A percentile compares a stretch with the other conserved stretches of the same genome.
phyloP scores from a whole-genome alignment of 176 grass and related monocot species.

The Stipa capillata region DNA sequence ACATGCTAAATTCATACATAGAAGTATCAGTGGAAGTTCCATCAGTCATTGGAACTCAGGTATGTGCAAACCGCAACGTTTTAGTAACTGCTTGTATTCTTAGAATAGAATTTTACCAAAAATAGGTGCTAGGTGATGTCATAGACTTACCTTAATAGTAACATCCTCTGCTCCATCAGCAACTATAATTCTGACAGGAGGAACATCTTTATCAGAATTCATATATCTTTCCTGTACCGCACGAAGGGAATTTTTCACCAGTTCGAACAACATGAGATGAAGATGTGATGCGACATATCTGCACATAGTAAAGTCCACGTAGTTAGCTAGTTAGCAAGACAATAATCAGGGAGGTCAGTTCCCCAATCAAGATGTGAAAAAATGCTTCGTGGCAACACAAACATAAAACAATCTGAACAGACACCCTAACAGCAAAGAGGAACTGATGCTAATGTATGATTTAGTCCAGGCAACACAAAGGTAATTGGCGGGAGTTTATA shows the following conservation, averaged over 20 bases:
- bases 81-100: neutral
- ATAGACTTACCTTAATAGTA: conserved; percentile 72
- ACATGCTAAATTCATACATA: neutral
- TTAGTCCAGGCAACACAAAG: neutral
- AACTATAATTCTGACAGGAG: conserved; percentile 88
- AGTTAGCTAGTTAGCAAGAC: neutral
- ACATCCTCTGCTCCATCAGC: conserved; percentile 94
- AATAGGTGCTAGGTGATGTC: neutral
- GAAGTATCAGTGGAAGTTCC: neutral
- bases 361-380: neutral
- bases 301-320: conserved; percentile 18
- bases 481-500: neutral
- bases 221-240: conserved; percentile 87
- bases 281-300: conserved; percentile 81
- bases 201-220: conserved; percentile 74
- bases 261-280: conserved; percentile 91
- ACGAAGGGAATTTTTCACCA: conserved; percentile 95
- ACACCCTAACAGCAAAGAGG: neutral
- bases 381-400: neutral
- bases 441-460: neutral
- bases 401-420: neutral
- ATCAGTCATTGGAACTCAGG: neutral
- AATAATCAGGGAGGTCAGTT: neutral
- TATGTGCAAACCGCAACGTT: neutral
- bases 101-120: neutral